Evolutionary conservation across 2,329 filamentous ascomycete species (phyloP), one percentile per base, ranked within the genome.

Genomic region (Fusarium sp.): DNA sequence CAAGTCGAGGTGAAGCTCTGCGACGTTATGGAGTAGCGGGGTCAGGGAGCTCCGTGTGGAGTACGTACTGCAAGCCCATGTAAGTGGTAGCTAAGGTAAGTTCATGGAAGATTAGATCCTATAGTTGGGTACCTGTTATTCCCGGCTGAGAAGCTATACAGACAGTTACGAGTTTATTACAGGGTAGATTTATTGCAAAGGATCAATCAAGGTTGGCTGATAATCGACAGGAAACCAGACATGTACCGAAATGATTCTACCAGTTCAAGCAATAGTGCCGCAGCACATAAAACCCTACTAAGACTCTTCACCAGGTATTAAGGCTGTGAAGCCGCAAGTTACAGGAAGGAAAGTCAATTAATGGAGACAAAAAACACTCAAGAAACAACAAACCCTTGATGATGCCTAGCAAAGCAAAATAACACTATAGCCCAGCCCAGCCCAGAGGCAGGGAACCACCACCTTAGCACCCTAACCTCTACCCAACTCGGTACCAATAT

Each of bases 11-110:
- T 70, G 67, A 74, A 74, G 72, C 73, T 69, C 68, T 67, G 67
- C 47, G 63, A 74, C 68, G 74, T 70, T 75, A 68, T 65, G 56
- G 61, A 69, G 75, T 75, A 69, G 76, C 73, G 76, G 76, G 75
- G 75, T 76, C 63, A 63, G 63, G 55, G 59, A 78, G 75, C 73
- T 77, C 64, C 34, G 48, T 55, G 65, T 64, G 68, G 62, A 58
- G 58, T 73, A 75, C 70, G 61, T 71, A 72, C 64, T 62, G 41
- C 36, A 28, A 42, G 36, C 47, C 56, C 50, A 60, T 61, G 66
- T 68, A 41, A 68, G 48, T 51, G 30, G 30, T 24, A 34, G 22
- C 30, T 36, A 47, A 18, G 30, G 30, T 39, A 45, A 34, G 62
- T 67, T 72, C 52, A 44, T 32, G 32, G 48, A 55, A 39, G 51